These are phyloP conservation scores for Penicillium sclerotiorum DNA, from an alignment of 2,329 filamentous ascomycete species.

Conservation along the genomic window DNA sequence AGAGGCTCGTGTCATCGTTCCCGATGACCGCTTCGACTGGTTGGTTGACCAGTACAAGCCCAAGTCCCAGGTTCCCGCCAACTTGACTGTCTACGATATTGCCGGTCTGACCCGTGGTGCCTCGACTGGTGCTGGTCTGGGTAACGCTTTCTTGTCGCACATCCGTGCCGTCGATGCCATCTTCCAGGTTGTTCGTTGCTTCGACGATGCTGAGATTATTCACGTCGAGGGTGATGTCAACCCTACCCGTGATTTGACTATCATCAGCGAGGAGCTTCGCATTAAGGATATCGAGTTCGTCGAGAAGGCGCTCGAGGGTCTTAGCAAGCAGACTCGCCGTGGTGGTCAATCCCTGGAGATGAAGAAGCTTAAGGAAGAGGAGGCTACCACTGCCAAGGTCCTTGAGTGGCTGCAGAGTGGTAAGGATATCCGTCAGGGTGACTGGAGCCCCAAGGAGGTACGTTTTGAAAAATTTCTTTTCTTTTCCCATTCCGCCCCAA, in stretches of 20 bases:
- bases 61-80: conserved; percentile 94
- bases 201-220: conserved; percentile 99
- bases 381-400: conserved; percentile 90
- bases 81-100: conserved; percentile 98
- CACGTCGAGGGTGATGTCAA: conserved; percentile 99
- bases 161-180: conserved; percentile 98
- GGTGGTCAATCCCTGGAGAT: conserved; percentile 95
- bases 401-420: conserved; percentile 79
- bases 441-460: conserved; percentile 95
- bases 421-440: conserved; percentile 90
- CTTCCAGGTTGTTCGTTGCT: conserved; percentile 94
- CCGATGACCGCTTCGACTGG: conserved; percentile 95
- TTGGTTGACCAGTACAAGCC: conserved; percentile 95
- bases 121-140: conserved; percentile 94
- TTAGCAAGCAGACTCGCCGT: conserved; percentile 91
- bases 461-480: conserved; percentile 18
- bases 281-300: conserved; percentile 99
- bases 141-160: conserved; percentile 97
- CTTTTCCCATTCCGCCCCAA: conserved; percentile 18
- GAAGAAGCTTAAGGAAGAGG: conserved; percentile 95
- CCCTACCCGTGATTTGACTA: conserved; percentile 88
- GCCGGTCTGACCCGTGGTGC: conserved; percentile 94
- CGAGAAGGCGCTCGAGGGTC: conserved; percentile 88
- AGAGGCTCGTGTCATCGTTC: conserved; percentile 95
- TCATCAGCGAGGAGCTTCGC: conserved; percentile 94